These are phyloP conservation scores for Penicillium olsonii DNA, from an alignment of 2,329 filamentous ascomycete genomes.

Conservation along the genomic window DNA sequence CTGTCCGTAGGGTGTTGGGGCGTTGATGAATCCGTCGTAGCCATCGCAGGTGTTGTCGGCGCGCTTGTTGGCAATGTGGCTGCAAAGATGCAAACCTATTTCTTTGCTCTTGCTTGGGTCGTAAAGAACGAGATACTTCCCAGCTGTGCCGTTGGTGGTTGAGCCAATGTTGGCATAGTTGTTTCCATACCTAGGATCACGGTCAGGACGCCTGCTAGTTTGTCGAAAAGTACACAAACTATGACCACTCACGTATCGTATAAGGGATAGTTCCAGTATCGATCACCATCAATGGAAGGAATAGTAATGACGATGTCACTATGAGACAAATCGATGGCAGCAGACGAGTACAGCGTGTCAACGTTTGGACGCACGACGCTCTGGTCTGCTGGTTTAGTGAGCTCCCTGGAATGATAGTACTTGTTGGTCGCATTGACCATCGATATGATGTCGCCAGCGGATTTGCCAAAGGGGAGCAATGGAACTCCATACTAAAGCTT, in stretches of 20 bases:
- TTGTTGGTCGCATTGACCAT: too few relatives aligned
- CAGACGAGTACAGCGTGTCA: constrained; percentile 29
- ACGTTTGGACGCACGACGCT: constrained; percentile 22
- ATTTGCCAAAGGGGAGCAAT: too few relatives aligned
- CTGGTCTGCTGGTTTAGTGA: too few relatives aligned
- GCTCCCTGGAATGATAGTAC: too few relatives aligned
- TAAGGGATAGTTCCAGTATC: too few relatives aligned
- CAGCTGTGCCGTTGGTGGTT: constrained; percentile 13
- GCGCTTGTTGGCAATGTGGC: too few relatives aligned
- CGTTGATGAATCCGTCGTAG: constrained; percentile 19
- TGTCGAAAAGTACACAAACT: too few relatives aligned
- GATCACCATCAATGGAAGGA: constrained; percentile 8
- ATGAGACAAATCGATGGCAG: constrained; percentile 28
- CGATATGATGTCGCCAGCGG: too few relatives aligned
- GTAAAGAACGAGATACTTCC: constrained; percentile 25
- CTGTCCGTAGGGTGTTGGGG: constrained; percentile 22
- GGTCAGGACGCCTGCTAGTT: too few relatives aligned
- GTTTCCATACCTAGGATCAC: constrained; percentile 25
- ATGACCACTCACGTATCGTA: too few relatives aligned
- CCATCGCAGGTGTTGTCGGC: constrained; percentile 5
- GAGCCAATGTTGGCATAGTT: constrained; percentile 32
- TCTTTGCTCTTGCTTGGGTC: constrained; percentile 4
- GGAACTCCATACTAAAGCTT: too few relatives aligned
- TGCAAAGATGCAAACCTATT: too few relatives aligned
- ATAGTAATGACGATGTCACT: constrained; percentile 26